A percentile compares a stretch with the other conserved stretches of the same genome.
Conservation (phyloP, 2,329 filamentous ascomycete genomes). For the Colletotrichum agaves region DNA sequence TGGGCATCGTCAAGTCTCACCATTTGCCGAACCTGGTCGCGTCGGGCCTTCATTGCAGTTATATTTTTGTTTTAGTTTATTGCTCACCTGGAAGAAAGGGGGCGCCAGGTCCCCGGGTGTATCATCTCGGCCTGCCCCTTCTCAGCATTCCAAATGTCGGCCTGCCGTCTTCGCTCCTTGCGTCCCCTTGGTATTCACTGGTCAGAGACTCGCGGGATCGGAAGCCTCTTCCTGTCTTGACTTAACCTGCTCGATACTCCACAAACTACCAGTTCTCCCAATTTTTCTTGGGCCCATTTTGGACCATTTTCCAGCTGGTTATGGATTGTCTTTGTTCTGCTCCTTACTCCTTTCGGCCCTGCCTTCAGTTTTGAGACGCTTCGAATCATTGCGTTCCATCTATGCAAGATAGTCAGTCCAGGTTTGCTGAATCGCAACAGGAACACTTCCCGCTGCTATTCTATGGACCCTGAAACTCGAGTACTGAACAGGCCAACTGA, state of each 20-base stretch:
- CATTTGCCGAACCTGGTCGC: constrained; percentile 24
- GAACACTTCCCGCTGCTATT: neutral
- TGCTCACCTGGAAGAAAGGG: constrained; percentile 18
- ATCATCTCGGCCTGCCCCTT: constrained; percentile 20
- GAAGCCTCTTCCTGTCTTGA: constrained; percentile 33
- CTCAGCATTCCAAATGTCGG: constrained; percentile 30
- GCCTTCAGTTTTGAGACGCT: constrained; percentile 12
- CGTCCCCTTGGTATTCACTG: constrained; percentile 22
- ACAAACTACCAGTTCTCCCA: constrained; percentile 21
- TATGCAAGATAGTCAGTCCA: neutral
- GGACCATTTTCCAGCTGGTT: constrained; percentile 25
- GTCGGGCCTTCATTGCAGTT: neutral
- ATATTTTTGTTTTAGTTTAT: neutral
- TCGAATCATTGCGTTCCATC: constrained; percentile 10
- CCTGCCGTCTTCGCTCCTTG: constrained; percentile 19
- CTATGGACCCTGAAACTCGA: constrained; percentile 13
- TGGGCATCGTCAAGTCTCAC: constrained; percentile 36
- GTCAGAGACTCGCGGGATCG: constrained; percentile 23
- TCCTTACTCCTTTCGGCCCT: neutral
- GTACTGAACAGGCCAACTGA: neutral
- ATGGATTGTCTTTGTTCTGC: neutral
- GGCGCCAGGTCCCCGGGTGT: constrained; percentile 9
- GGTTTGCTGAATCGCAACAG: constrained; percentile 15
- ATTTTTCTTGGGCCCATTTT: constrained; percentile 25
- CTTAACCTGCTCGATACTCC: constrained; percentile 23